Evolutionary conservation across 768 basidiomycete genomes (phyloP).

Genomic region (Termitomyces sp.): DNA sequence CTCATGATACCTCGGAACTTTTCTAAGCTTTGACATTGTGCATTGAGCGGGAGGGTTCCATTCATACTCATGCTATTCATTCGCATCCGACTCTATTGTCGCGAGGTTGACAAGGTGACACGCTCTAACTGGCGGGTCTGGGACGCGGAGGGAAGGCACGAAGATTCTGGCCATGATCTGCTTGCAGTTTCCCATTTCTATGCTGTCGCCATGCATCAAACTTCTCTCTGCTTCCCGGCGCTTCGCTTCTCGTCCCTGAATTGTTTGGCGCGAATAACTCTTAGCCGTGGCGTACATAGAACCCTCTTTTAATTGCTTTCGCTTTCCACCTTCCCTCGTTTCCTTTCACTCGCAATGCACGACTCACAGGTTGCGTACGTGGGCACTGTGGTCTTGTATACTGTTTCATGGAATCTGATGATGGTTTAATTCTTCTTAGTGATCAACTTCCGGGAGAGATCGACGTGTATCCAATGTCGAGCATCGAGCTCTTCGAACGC

Average conservation of each 20-base stretch:
- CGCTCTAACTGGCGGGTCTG: neutral
- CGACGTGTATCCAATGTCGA: conserved; percentile 6
- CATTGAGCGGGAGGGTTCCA: neutral
- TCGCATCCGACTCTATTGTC: neutral
- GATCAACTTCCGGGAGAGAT: neutral
- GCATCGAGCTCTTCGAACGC: conserved; percentile 12
- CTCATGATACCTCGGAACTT: neutral
- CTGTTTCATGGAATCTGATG: neutral
- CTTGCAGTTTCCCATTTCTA: conserved; percentile 11
- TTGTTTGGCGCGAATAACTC: conserved; percentile 5
- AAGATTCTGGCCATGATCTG: conserved; percentile 1
- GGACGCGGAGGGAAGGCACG: conserved; percentile 6
- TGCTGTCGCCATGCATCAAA: conserved; percentile 13
- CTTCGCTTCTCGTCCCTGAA: conserved; percentile 10
- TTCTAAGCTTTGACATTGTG: neutral
- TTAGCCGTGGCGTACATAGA: conserved; percentile 7
- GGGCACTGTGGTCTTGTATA: no score
- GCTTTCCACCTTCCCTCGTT: neutral
- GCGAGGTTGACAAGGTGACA: conserved; percentile 3
- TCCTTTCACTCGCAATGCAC: neutral
- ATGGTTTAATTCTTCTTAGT: neutral
- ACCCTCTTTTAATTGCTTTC: conserved; percentile 1
- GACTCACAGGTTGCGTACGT: conserved; percentile 6
- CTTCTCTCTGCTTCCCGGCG: conserved; percentile 3
- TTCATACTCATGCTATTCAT: neutral